A percentile compares a stretch with the other conserved stretches of the same genome.
phyloP scores from a whole-genome alignment of 2,329 filamentous ascomycete species.

The Aspergillus hortae region DNA sequence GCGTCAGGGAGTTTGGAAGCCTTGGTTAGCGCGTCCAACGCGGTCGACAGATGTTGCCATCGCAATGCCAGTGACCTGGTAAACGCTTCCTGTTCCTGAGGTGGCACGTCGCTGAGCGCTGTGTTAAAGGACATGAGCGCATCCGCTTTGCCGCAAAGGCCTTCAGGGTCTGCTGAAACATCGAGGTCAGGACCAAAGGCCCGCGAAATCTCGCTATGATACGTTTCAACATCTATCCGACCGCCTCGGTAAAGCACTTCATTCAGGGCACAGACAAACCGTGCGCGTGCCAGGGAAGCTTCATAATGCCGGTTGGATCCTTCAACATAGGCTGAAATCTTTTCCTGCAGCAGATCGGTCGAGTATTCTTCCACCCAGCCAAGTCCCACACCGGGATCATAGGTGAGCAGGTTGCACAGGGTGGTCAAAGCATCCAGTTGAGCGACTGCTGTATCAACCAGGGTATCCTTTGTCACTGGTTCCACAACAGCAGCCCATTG shows the following conservation, averaged over 20 bases:
- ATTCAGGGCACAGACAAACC: constrained; percentile 54
- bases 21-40: constrained; percentile 48
- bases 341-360: constrained; percentile 49
- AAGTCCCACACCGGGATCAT: constrained; percentile 41
- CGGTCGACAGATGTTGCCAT: constrained; percentile 54
- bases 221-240: constrained; percentile 50
- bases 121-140: constrained; percentile 53
- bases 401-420: constrained; percentile 49
- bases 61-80: constrained; percentile 33
- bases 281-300: constrained; percentile 53
- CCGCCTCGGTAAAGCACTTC: constrained; percentile 55
- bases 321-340: constrained; percentile 52
- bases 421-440: constrained; percentile 56
- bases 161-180: constrained; percentile 44
- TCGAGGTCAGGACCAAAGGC: constrained; percentile 41
- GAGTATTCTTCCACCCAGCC: constrained; percentile 59
- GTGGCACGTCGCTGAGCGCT: constrained; percentile 38
- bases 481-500: constrained; percentile 67
- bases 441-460: constrained; percentile 66
- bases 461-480: constrained; percentile 59
- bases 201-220: constrained; percentile 43
- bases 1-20: constrained; percentile 51
- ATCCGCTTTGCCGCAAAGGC: constrained; percentile 55
- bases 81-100: constrained; percentile 26
- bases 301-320: constrained; percentile 47